phyloP scores from a whole-genome alignment of 1,284 basidiomycete genomes.

The Trametes versicolor region DNA sequence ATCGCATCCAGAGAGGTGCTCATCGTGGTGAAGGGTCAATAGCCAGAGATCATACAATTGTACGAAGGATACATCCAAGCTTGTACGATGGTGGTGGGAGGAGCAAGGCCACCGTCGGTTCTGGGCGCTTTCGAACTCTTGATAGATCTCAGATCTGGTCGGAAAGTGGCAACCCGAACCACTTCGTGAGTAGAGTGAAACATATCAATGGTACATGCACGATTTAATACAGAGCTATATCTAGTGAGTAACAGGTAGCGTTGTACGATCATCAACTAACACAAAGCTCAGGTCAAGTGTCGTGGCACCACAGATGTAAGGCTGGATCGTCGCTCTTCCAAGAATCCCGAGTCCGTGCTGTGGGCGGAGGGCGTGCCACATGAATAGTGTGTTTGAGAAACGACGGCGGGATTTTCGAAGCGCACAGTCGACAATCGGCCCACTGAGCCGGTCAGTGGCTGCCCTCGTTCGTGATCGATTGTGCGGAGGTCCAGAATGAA shows the following conservation, averaged over 20 bases:
- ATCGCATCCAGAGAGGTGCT: slow-evolving; percentile 60
- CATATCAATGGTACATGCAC: no score
- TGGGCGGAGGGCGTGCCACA: not conserved
- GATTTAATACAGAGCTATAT: no score
- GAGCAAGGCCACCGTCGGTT: not conserved
- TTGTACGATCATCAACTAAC: no score
- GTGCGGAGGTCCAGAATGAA: slow-evolving; percentile 3
- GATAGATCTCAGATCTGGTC: no score
- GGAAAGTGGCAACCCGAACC: no score
- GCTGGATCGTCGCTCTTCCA: no score
- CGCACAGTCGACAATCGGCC: not conserved
- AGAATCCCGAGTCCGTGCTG: not conserved
- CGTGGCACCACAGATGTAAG: no score
- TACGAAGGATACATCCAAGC: not conserved
- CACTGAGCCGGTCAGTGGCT: not conserved
- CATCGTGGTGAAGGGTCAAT: slow-evolving; percentile 38
- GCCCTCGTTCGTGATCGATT: not conserved
- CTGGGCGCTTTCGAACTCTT: not conserved
- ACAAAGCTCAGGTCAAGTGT: no score
- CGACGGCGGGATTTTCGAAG: not conserved
- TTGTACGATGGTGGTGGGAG: not conserved
- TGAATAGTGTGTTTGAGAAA: not conserved
- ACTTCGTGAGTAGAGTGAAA: no score
- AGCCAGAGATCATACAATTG: not conserved
- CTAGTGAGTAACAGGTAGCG: no score